Evolutionary conservation across 164 flowering plant genomes (phyloP), one percentile per base, ranked within the genome.

Genomic region (Magnolia kwangsiensis): DNA sequence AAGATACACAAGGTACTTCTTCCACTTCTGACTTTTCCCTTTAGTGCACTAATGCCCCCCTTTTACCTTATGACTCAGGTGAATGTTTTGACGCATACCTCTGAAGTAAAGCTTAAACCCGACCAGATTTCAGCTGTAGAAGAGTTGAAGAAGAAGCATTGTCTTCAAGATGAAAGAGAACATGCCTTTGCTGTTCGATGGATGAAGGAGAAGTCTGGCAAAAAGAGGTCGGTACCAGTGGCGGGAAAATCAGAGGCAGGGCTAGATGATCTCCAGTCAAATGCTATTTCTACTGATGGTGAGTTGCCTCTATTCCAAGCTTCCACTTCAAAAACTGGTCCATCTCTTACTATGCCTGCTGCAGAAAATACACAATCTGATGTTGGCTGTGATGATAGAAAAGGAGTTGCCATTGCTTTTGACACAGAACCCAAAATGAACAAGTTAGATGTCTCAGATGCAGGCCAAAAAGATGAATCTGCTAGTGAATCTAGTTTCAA

Each of bases 11-110:
- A 11, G 61, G 18, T 16, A 55, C 16, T 55, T 55, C 16, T 55
- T 37, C 45, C 6, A 13, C 61, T 10, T 2, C 8, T 55, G 61
- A 11, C 13, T 55, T 16, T 55, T 55, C 3, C 18, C 3, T 11
- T 11, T 55, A 10, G 1, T 55, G 61, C 19, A 11, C 61, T 55
- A 16, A 11, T 74, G 7, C 19, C 7, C 10, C 14, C 3, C 23
- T 64, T 14, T 69, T 61, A 27, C 6, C 69, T 50, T 75, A 19
- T 6, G 70, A 67, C 77, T 11, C 78, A 92, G 94, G 92, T 90
- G 51, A 93, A 90, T 78, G 82, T 88, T 64, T 80, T 93, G 80
- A 90, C 86, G 4, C 98, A 93, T 78, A 86, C 87, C 68, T 79
- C 86, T 11, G 86, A 86, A 45, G 84, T 85, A 24, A 50, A 45